These are phyloP conservation scores for Aspergillus sclerotioniger DNA, from an alignment of 495 filamentous ascomycete genomes.

Conservation along the genomic window DNA sequence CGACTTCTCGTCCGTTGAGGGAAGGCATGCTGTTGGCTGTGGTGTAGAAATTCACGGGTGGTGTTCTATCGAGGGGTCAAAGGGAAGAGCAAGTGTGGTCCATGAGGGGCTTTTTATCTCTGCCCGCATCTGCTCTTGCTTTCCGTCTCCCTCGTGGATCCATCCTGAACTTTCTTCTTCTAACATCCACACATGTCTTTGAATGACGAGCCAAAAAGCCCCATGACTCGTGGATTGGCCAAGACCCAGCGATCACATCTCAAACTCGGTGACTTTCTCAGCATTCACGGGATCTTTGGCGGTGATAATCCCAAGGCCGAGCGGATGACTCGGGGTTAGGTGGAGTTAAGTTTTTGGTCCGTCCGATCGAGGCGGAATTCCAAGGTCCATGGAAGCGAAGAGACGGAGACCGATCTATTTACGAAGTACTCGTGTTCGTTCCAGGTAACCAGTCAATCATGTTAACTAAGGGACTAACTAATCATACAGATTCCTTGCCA, in stretches of 20 bases:
- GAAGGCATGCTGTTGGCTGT: slow-evolving; percentile 33
- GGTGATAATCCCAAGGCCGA: no score
- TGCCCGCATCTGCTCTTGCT: not conserved
- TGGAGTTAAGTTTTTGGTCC: no score
- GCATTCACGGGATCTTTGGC: no score
- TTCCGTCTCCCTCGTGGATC: not conserved
- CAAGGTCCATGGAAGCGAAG: no score
- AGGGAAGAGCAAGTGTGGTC: not conserved
- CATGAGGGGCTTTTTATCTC: not conserved
- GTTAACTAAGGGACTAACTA: not conserved
- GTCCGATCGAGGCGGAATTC: no score
- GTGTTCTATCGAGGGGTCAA: not conserved
- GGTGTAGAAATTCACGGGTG: not conserved
- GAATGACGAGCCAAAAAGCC: no score
- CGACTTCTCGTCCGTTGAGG: slow-evolving; percentile 43
- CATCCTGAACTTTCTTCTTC: not conserved
- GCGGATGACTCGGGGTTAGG: no score
- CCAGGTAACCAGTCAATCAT: not conserved
- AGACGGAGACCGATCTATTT: no score
- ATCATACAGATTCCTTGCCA: not conserved
- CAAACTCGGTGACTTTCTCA: no score
- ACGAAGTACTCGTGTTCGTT: not conserved
- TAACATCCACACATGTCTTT: not conserved
- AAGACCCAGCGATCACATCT: no score
- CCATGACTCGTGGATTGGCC: no score